Evolutionary conservation across 2,329 filamentous ascomycete species (phyloP), one percentile per base, ranked within the genome.

Genomic region (Sarocladiaceae sp.): DNA sequence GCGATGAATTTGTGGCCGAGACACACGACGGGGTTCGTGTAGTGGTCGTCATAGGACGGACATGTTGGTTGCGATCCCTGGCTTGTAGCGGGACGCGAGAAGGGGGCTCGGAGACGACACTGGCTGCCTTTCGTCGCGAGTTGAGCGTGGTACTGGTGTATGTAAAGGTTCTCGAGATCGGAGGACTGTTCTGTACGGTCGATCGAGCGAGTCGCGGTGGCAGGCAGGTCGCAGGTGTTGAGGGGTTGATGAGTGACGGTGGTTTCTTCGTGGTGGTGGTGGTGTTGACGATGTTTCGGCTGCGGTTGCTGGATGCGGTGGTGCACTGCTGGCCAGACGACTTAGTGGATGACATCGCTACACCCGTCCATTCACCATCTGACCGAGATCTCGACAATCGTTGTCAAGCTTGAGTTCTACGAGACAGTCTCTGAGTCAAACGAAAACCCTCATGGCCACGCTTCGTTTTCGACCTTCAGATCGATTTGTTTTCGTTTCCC

Each of bases 11-110:
- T 4, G 37, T 28, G 12, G 17, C 26, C 29, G 50, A 31, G 18
- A 44, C 18, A 23, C 35, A 26, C 31, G 25, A 60, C 56, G 53
- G 54, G 53, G 50, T 47, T 52, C 50, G 51, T 52, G 59, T 60
- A 56, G 62, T 63, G 51, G 61, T 56, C 50, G 61, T 67, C 58
- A 65, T 50, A 55, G 61, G 58, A 54, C 64, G 62, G 26, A 60
- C 62, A 66, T 66, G 57, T 52, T 57, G 57, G 53, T 58, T 58
- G 52, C 40, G 37, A 13, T 56, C 52, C 31, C 49, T 52, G 54
- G 48, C 57, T 54, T 56, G 58, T 42, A 57, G 54, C 47, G 57
- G 57, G 37, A 36, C 53, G 55, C 53, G 62, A 37, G 47, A 50
- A 5, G 25, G 11, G 29, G 18, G 17, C 3, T 25, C 33, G 20